Evolutionary conservation across 1,284 basidiomycete species (phyloP), one percentile per base, ranked within the genome.

Genomic region (Pseudozyma hubeiensis): DNA sequence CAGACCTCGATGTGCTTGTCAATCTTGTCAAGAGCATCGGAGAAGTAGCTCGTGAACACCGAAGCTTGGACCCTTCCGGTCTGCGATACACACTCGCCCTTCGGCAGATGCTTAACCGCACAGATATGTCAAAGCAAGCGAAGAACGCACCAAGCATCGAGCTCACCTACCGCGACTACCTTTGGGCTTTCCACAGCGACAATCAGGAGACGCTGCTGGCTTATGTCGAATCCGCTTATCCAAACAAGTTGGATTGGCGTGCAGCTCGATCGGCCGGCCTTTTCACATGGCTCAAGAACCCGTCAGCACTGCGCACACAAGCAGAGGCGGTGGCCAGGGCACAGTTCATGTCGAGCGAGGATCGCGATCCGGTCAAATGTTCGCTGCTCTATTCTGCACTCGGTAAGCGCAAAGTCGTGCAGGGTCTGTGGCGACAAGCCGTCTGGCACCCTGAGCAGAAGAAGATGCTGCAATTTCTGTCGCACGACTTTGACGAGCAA

Each of bases 181-280:
- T 96, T 9, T 98, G 94, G 94, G 95, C 94, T 0, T 94, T 91
- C 78, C 92, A 96, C 80, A 97, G 94, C 81, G 92, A 96, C 83
- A 92, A 90, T 77, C 94, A 98, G 80, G 92, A 92, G 24, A 85
- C 96, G 40, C 85, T 98, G 13, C 84, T 97, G 37, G 87, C 88
- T 29, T 90, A 90, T 3, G 91, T 92, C 0, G 88, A 88, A 4
- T 85, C 88, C 9, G 90, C 92, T 7, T 94, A 92, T 75, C 88
- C 87, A 24, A 90, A 90, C 1, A 95, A 92, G 85, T 91, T 97
- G 89, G 85, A 89, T 45, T 97, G 95, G 95, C 85, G 87, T 9
- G 92, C 94, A 81, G 94, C 95, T 0, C 89, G 91, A 73, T 90
- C 91, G 0, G 86, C 96, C 13, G 95, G 96, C 4, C 86, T 97